Evolutionary conservation across 1,284 basidiomycete species (phyloP).

Genomic region (Apiotrichum brassicae): DNA sequence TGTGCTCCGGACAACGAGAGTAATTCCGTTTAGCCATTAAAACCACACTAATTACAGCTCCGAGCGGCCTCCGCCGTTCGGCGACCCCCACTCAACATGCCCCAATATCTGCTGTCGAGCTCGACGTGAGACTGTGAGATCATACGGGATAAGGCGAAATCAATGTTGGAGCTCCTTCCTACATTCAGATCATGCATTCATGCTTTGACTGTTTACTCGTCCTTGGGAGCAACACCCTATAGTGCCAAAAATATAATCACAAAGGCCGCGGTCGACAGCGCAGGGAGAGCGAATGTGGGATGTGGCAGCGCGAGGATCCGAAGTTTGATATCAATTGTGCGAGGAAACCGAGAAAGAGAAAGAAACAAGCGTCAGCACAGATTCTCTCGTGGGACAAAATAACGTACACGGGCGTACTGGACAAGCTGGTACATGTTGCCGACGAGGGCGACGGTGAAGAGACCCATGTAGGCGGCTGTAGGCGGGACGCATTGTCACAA

Average conservation of each 20-base stretch:
- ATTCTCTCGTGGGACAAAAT: neutral
- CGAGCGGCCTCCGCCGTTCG: too few species aligned
- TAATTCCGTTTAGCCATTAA: too few species aligned
- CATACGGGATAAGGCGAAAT: too few species aligned
- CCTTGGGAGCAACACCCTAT: conserved; percentile 16
- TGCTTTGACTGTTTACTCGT: neutral
- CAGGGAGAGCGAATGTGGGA: neutral
- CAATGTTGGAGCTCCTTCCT: too few species aligned
- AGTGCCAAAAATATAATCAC: neutral
- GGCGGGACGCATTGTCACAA: neutral
- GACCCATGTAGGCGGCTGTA: conserved; percentile 40
- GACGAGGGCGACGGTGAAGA: conserved; percentile 36
- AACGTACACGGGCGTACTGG: conserved; percentile 41
- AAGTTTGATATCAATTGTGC: too few species aligned
- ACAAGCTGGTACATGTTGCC: conserved; percentile 37
- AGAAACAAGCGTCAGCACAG: conserved; percentile 7
- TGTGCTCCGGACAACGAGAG: too few species aligned
- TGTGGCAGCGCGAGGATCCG: too few species aligned
- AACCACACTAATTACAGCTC: too few species aligned
- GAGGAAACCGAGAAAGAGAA: neutral
- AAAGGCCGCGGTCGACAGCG: neutral
- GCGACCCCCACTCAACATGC: too few species aligned
- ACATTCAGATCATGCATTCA: conserved; percentile 4
- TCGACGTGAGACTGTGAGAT: too few species aligned
- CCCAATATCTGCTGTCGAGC: too few species aligned